Evolutionary conservation across 2,329 filamentous ascomycete species (phyloP).

Genomic region (Venturia pyrina): DNA sequence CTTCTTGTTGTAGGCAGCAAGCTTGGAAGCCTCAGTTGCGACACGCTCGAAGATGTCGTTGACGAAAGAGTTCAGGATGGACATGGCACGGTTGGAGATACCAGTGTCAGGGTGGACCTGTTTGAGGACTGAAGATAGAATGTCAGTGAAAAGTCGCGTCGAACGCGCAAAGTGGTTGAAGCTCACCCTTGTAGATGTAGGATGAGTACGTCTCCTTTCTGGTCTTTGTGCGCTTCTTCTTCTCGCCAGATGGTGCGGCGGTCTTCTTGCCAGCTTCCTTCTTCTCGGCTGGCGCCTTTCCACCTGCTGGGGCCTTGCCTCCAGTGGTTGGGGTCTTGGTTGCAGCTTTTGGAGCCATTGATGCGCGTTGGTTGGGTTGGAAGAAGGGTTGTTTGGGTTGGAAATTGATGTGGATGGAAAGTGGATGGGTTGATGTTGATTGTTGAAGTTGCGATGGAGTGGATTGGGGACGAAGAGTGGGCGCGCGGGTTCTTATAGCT

Average conservation of each 20-base stretch:
- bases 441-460: conserved; percentile 17
- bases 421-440: conserved; percentile 17
- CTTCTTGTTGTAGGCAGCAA: conserved; percentile 99
- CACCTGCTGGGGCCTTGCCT: conserved; percentile 73
- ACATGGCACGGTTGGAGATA: conserved; percentile 99
- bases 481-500: conserved; percentile 3
- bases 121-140: conserved; percentile 69
- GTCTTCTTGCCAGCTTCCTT: conserved; percentile 99
- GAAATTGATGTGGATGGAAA: conserved; percentile 19
- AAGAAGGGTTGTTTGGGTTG: conserved; percentile 21
- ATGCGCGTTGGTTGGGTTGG: conserved; percentile 20
- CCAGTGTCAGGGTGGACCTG: conserved; percentile 99
- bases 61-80: conserved; percentile 99
- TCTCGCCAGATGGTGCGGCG: conserved; percentile 78
- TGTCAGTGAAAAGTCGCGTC: conserved; percentile 7
- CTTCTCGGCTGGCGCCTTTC: conserved; percentile 84
- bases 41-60: conserved; percentile 99
- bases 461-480: conserved; percentile 27
- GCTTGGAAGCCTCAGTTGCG: conserved; percentile 96
- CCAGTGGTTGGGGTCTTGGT: conserved; percentile 94
- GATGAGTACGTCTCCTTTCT: conserved; percentile 99
- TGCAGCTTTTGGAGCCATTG: conserved; percentile 97
- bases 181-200: conserved; percentile 99
- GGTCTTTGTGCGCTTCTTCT: conserved; percentile 99
- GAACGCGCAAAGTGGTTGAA: conserved; percentile 14